Evolutionary conservation across 148 eudicot genomes (phyloP).

Genomic region (Rhododendron kiyosumense): DNA sequence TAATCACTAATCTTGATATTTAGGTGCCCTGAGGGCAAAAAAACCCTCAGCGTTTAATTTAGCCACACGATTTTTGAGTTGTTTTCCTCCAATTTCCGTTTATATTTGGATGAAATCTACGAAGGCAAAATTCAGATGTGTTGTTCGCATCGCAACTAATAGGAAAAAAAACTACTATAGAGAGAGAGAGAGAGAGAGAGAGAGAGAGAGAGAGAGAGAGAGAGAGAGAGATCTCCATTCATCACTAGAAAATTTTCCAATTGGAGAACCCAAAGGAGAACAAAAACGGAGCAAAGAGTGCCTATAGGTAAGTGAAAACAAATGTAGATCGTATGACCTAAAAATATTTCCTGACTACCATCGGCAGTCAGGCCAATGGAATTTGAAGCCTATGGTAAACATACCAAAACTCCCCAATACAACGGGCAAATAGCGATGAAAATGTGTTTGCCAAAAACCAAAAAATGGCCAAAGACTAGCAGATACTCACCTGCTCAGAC

Average conservation of each 20-base stretch:
- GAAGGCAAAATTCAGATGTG: too few species aligned
- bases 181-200: too few species aligned
- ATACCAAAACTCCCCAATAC: constrained; percentile 15
- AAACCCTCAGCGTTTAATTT: too few species aligned
- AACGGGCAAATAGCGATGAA: constrained; percentile 15
- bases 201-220: too few species aligned
- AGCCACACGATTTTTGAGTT: too few species aligned
- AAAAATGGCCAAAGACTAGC: neutral
- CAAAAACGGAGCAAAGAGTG: neutral
- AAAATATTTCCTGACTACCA: neutral
- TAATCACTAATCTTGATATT: too few species aligned
- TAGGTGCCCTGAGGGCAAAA: too few species aligned
- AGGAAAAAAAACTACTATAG: too few species aligned
- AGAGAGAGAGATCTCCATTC: neutral
- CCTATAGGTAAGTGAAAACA: neutral
- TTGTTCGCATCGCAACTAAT: too few species aligned
- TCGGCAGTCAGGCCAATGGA: neutral
- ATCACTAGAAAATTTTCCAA: neutral
- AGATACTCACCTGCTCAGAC: constrained; percentile 12
- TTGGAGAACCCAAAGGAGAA: neutral
- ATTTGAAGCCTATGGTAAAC: neutral
- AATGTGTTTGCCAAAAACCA: neutral
- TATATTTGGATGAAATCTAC: too few species aligned
- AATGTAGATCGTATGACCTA: neutral
- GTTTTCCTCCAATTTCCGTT: too few species aligned